Evolutionary conservation across 345 rosid genomes (phyloP).

Genomic region (Brassica nigra): DNA sequence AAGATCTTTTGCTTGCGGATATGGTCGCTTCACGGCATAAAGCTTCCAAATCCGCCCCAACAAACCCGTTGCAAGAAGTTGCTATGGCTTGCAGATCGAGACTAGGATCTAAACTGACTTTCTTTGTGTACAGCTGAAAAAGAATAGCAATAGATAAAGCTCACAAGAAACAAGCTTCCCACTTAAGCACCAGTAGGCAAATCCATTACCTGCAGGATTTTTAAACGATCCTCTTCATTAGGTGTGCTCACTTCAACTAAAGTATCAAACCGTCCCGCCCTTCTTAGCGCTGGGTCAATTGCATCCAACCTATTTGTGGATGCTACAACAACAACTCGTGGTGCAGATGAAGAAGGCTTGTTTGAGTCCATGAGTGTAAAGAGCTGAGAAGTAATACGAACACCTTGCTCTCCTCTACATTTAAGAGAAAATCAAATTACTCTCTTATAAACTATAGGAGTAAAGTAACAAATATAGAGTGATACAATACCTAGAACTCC

Average conservation of each 20-base stretch:
- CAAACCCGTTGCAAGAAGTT: constrained; percentile 82
- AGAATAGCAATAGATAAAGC: neutral
- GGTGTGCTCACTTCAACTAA: constrained; percentile 90
- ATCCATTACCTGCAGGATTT: constrained; percentile 67
- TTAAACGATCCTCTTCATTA: constrained; percentile 71
- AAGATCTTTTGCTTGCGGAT: constrained; percentile 60
- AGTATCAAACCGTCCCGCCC: constrained; percentile 82
- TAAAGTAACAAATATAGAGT: neutral
- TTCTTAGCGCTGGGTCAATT: constrained; percentile 78
- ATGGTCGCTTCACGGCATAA: constrained; percentile 76
- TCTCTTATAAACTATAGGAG: neutral
- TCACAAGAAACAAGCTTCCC: neutral
- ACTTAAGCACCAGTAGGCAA: neutral
- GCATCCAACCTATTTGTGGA: constrained; percentile 88
- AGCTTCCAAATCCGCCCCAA: constrained; percentile 97
- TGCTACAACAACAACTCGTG: constrained; percentile 68
- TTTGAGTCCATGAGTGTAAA: constrained; percentile 77
- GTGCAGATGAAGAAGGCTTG: constrained; percentile 49
- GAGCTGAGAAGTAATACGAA: constrained; percentile 78
- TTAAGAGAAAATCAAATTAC: neutral
- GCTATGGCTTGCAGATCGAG: constrained; percentile 71
- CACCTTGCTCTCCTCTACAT: constrained; percentile 80
- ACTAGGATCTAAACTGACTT: constrained; percentile 55
- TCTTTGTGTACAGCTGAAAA: constrained; percentile 79
- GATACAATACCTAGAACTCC: constrained; percentile 56